Base-by-base conservation (phyloP, 2,329 filamentous ascomycete genomes). In the Blumeriella jaapii region DNA sequence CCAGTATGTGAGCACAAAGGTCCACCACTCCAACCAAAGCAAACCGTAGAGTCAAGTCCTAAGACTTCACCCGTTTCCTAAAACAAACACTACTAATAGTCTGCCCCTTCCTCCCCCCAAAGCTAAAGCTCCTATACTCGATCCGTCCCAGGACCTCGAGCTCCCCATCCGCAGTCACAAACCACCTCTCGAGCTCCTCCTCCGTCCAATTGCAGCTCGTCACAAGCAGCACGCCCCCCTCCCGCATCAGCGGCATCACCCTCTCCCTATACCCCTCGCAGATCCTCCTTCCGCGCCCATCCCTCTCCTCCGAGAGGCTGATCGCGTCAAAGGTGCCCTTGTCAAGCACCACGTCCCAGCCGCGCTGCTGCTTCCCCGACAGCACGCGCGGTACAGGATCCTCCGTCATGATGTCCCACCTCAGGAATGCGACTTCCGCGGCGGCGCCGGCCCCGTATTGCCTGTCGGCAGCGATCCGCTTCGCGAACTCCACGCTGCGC, bases 171-270 rank as follows among this genome's bases (percentile, higher is more conserved):
- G 40, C 33, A 2, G 59, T 63, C 32, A 69, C 74, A 55, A 96
- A 91, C 86, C 89, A 96, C 11, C 61, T 61, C 41, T 69, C 65
- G 51, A 98, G 61, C 64, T 98, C 91, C 25, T 76, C 71, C 62
- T 91, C 86, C 1, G 89, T 96, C 91, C 91, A 98, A 61, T 98
- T 98, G 58, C 91, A 98, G 59, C 86, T 95, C 36, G 91, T 96
- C 35, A 98, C 74, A 40, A 95, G 60, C 49, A 96, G 71, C 15
- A 84, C 65, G 0, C 84, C 84, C 1, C 78, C 79, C 1, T 60
- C 62, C 49, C 73, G 75, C 33, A 96, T 69, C 44, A 96, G 65
- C 17, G 59, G 61, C 42, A 78, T 63, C 19, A 89, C 77, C 34
- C 74, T 72, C 29, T 69, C 67, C 30, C 73, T 70, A 61, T 98